Evolutionary conservation across 1,284 basidiomycete species (phyloP).

Genomic region (Fereydounia khargensis): DNA sequence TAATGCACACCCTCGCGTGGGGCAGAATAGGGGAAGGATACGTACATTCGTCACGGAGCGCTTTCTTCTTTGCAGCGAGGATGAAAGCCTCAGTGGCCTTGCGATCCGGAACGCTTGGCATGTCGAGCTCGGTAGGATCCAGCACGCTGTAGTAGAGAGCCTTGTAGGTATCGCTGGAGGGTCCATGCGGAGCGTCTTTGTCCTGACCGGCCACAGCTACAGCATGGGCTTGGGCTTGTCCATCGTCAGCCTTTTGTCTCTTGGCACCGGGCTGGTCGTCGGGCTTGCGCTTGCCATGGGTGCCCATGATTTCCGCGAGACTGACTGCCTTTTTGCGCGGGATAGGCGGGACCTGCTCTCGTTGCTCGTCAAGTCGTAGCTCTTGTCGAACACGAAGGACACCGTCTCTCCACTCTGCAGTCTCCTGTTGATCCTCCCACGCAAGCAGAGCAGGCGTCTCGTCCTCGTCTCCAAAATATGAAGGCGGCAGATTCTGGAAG

Average conservation of each 20-base stretch:
- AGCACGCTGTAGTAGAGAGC: slow-evolving; percentile 1
- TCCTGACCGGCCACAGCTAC: not conserved
- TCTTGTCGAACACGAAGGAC: slow-evolving; percentile 3
- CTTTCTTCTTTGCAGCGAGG: slow-evolving; percentile 15
- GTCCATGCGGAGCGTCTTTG: no score
- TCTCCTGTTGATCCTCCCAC: slow-evolving; percentile 42
- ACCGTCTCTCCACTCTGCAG: slow-evolving; percentile 67
- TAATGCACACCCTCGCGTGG: no score
- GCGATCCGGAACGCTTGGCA: slow-evolving; percentile 6
- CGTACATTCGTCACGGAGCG: slow-evolving; percentile 11
- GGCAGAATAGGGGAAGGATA: no score
- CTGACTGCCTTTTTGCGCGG: slow-evolving; percentile 34
- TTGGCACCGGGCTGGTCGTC: slow-evolving; percentile 2
- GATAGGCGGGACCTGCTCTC: slow-evolving; percentile 20
- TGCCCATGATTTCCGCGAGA: slow-evolving; percentile 26
- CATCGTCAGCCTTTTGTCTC: slow-evolving; percentile 3
- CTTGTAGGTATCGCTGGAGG: not conserved
- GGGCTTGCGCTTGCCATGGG: no score
- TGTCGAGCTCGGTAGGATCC: slow-evolving; percentile 5
- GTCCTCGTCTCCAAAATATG: slow-evolving; percentile 89
- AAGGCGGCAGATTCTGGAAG: slow-evolving; percentile 80
- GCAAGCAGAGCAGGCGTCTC: slow-evolving; percentile 73
- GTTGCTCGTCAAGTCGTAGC: slow-evolving; percentile 2
- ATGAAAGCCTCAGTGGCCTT: slow-evolving; percentile 10
- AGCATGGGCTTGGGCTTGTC: not conserved